These are phyloP conservation scores for Tremella fuciformis DNA, from an alignment of 768 basidiomycete species.

Conservation along the genomic window DNA sequence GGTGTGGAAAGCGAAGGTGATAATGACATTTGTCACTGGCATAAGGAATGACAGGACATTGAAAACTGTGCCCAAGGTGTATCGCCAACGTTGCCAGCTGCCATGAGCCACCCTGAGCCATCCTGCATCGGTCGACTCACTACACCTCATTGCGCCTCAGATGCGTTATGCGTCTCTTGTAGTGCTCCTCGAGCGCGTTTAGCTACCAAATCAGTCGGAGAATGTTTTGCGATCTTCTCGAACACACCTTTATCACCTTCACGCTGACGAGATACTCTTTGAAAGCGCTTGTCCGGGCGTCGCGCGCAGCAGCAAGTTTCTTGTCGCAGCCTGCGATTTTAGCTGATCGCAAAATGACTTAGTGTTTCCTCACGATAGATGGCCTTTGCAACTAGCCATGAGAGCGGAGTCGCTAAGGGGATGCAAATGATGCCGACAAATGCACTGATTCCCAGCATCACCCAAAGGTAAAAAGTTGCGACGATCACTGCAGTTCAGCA, in stretches of 20 bases:
- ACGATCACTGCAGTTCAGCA: conserved; percentile 30
- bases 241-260: conserved; percentile 48
- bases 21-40: conserved; percentile 30
- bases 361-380: conserved; percentile 26
- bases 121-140: conserved; percentile 17
- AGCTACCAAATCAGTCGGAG: conserved; percentile 15
- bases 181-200: conserved; percentile 44
- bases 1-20: conserved; percentile 44
- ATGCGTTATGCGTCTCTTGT: conserved; percentile 22
- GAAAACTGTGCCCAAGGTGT: conserved; percentile 44
- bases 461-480: conserved; percentile 30
- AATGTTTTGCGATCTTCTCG: background rate
- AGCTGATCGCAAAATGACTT: background rate
- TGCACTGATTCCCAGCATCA: conserved; percentile 42
- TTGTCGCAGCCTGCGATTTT: conserved; percentile 35
- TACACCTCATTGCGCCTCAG: conserved; percentile 36
- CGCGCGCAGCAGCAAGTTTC: conserved; percentile 31
- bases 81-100: conserved; percentile 45
- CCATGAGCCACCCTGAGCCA: background rate
- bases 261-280: conserved; percentile 42
- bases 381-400: conserved; percentile 17
- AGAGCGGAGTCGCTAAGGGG: conserved; percentile 33
- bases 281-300: conserved; percentile 39
- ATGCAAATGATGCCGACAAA: conserved; percentile 41
- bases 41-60: conserved; percentile 42